Evolutionary conservation across 2,329 filamentous ascomycete genomes (phyloP).

Genomic region (Scedosporium dehoogii): DNA sequence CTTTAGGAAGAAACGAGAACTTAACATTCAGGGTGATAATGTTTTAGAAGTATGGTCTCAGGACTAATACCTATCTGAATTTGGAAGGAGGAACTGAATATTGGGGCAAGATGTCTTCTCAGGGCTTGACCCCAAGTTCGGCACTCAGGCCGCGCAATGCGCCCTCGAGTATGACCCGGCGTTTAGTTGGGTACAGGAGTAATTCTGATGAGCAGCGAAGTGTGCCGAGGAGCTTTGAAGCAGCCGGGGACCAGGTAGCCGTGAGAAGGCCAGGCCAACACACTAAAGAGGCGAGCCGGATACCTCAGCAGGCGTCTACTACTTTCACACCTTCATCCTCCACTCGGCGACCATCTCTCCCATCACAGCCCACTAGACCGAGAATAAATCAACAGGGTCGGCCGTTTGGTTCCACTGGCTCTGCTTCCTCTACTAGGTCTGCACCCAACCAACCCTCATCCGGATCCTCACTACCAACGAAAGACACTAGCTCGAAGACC

Average conservation of each 20-base stretch:
- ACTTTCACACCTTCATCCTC: background rate
- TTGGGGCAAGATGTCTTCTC: conserved; percentile 3
- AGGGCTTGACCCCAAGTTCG: background rate
- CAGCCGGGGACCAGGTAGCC: background rate
- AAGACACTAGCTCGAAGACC: background rate
- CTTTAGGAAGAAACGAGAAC: background rate
- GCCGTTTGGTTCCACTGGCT: conserved; percentile 28
- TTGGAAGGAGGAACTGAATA: background rate
- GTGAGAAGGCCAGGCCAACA: conserved; percentile 10
- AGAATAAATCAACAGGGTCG: conserved; percentile 30
- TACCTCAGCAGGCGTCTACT: conserved; percentile 24
- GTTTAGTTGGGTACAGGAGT: conserved; percentile 1
- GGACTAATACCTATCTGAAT: background rate
- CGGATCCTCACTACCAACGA: conserved; percentile 16
- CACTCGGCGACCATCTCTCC: conserved; percentile 15
- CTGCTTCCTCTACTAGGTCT: conserved; percentile 20
- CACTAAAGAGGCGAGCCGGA: conserved; percentile 21
- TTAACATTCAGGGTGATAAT: background rate
- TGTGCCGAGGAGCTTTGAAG: background rate
- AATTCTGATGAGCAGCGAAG: background rate
- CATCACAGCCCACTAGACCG: conserved; percentile 16
- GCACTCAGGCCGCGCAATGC: background rate
- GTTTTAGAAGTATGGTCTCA: background rate
- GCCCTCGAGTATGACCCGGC: background rate
- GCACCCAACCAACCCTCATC: conserved; percentile 20